Evolutionary conservation across 352 stramenopile genomes (phyloP).

Genomic region (Pythium dissimile): DNA sequence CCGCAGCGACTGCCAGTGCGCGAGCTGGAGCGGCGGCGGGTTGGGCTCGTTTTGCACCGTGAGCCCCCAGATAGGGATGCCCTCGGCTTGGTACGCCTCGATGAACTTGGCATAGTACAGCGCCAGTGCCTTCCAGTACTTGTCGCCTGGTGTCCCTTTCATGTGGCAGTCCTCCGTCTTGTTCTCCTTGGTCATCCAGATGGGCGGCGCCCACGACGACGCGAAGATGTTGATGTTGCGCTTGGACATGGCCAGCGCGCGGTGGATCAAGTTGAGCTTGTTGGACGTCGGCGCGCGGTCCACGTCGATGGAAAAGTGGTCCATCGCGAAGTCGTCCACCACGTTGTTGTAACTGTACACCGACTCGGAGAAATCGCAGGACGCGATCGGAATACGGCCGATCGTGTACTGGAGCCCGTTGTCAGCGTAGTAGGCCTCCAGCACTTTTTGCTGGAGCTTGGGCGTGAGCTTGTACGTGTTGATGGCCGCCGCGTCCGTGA

Average conservation of each 20-base stretch:
- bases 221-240: constrained; percentile 60
- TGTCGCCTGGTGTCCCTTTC: constrained; percentile 41
- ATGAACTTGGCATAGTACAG: constrained; percentile 85
- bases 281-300: constrained; percentile 41
- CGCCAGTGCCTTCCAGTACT: constrained; percentile 70
- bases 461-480: constrained; percentile 67
- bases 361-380: constrained; percentile 77
- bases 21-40: constrained; percentile 35
- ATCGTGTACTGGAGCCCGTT: constrained; percentile 79
- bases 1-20: constrained; percentile 54
- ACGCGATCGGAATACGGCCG: constrained; percentile 79
- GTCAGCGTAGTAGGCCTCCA: constrained; percentile 78
- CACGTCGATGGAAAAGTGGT: constrained; percentile 78
- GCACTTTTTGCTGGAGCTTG: constrained; percentile 53
- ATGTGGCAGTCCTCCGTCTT: constrained; percentile 46
- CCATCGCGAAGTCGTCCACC: constrained; percentile 66
- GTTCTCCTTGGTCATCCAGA: constrained; percentile 84
- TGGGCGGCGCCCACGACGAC: too few relatives aligned
- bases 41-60: constrained; percentile 85
- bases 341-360: constrained; percentile 86
- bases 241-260: constrained; percentile 35
- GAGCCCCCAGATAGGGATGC: constrained; percentile 73
- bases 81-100: constrained; percentile 60
- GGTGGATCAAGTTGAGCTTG: constrained; percentile 71
- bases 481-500: constrained; percentile 83